These are phyloP conservation scores for Kwoniella botswanensis DNA, from an alignment of 768 basidiomycete genomes.

Conservation along the genomic window DNA sequence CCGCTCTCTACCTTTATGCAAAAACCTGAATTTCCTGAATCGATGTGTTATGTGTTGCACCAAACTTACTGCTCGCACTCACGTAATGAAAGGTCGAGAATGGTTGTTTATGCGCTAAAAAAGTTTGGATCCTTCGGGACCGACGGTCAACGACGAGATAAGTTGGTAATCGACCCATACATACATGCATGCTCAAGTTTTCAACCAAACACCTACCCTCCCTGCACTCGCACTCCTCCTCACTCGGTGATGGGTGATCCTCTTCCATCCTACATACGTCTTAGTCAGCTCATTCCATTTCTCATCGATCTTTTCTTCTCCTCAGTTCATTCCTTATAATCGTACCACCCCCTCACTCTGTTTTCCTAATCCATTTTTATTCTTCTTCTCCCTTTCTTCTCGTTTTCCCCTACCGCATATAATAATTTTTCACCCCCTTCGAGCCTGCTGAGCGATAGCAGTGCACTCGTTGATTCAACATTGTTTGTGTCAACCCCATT, in stretches of 20 bases:
- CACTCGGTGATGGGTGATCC: not conserved
- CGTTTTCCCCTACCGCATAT: not conserved
- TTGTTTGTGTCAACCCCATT: not conserved
- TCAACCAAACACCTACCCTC: not conserved
- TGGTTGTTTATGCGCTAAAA: not conserved
- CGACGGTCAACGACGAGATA: constrained; percentile 1
- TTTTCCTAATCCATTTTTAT: not conserved
- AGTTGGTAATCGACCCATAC: not conserved
- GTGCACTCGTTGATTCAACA: not conserved
- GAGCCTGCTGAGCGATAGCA: constrained; percentile 1
- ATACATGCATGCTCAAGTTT: not conserved
- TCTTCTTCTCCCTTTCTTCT: not conserved
- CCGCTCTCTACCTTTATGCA: not conserved
- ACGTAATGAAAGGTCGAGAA: not conserved
- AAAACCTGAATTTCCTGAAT: constrained; percentile 1
- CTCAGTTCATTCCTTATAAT: not conserved
- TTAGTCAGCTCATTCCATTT: no score
- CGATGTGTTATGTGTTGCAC: not conserved
- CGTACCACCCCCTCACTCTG: not conserved
- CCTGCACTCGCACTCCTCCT: not conserved
- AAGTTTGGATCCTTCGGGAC: not conserved
- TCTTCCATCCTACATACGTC: not conserved
- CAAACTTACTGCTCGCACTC: no score
- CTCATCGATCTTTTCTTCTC: not conserved
- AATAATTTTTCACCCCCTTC: not conserved